Evolutionary conservation across 495 filamentous ascomycete genomes (phyloP).

Genomic region (Neurospora sp.): DNA sequence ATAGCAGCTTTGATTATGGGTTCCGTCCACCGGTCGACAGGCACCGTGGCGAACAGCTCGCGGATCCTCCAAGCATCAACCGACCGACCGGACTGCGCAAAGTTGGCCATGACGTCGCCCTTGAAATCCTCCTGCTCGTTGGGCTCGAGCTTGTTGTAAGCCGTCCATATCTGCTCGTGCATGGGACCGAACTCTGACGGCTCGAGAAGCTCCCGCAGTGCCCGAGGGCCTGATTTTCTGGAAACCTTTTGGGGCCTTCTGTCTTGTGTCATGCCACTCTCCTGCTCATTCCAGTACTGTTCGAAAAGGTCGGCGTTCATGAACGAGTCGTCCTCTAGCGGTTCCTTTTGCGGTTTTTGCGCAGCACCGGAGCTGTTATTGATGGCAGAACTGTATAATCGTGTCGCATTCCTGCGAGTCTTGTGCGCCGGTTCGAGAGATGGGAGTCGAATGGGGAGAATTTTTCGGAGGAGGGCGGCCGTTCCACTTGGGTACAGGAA

Average conservation of each 20-base stretch:
- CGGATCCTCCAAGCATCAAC: constrained; percentile 16
- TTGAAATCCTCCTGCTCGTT: constrained; percentile 3
- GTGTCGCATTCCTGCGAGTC: not conserved
- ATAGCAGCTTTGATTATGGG: constrained; percentile 13
- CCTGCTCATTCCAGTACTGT: not conserved
- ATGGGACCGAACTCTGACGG: not conserved
- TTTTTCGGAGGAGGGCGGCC: constrained; percentile 35
- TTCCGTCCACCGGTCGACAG: constrained; percentile 15
- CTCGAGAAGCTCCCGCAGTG: constrained; percentile 1
- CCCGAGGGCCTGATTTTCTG: not conserved
- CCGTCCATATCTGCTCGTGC: constrained; percentile 18
- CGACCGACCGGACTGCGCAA: constrained; percentile 14
- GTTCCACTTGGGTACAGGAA: constrained; percentile 53
- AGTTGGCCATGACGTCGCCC: constrained; percentile 9
- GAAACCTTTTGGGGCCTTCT: not conserved
- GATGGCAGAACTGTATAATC: constrained; percentile 6
- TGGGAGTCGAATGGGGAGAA: constrained; percentile 9
- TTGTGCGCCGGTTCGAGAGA: constrained; percentile 4
- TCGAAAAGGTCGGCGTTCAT: not conserved
- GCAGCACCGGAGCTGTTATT: not conserved
- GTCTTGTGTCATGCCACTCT: not conserved
- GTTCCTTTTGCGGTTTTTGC: not conserved
- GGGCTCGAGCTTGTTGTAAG: constrained; percentile 14
- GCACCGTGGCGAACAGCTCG: constrained; percentile 12
- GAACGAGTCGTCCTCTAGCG: not conserved